Conservation (phyloP, 2,329 filamentous ascomycete genomes). For the Cytospora leucostoma region DNA sequence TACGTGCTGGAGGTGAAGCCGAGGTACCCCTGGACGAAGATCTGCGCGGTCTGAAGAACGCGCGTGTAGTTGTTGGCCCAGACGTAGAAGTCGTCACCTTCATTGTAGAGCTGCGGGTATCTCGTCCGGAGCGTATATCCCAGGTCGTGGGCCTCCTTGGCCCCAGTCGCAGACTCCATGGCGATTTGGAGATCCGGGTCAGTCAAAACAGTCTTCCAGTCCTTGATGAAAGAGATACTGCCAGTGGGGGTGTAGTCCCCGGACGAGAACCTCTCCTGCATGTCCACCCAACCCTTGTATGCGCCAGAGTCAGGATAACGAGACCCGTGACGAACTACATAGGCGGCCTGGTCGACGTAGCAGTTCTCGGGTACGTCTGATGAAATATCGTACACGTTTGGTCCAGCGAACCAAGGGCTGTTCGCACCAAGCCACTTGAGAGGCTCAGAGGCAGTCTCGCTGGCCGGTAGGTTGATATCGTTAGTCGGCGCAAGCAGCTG, state of each 20-base stretch:
- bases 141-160: slow-evolving; percentile 61
- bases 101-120: slow-evolving; percentile 52
- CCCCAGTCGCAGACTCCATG: slow-evolving; percentile 61
- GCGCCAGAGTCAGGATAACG: slow-evolving; percentile 63
- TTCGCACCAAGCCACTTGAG: slow-evolving; percentile 52
- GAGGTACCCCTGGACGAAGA: slow-evolving; percentile 63
- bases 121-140: slow-evolving; percentile 53
- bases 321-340: slow-evolving; percentile 62
- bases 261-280: slow-evolving; percentile 51
- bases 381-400: slow-evolving; percentile 58
- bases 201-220: slow-evolving; percentile 60
- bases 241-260: slow-evolving; percentile 55
- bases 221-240: slow-evolving; percentile 56
- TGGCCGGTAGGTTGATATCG: slow-evolving; percentile 29
- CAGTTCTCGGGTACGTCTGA: slow-evolving; percentile 57
- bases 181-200: slow-evolving; percentile 58
- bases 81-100: slow-evolving; percentile 55
- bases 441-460: slow-evolving; percentile 27
- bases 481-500: slow-evolving; percentile 29
- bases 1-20: slow-evolving; percentile 55
- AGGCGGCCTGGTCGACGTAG: slow-evolving; percentile 61
- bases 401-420: slow-evolving; percentile 54
- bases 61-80: slow-evolving; percentile 69
- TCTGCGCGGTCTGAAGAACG: slow-evolving; percentile 61
- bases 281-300: slow-evolving; percentile 57